Evolutionary conservation across 352 stramenopile species (phyloP).

Genomic region (Phytophthora idaei): DNA sequence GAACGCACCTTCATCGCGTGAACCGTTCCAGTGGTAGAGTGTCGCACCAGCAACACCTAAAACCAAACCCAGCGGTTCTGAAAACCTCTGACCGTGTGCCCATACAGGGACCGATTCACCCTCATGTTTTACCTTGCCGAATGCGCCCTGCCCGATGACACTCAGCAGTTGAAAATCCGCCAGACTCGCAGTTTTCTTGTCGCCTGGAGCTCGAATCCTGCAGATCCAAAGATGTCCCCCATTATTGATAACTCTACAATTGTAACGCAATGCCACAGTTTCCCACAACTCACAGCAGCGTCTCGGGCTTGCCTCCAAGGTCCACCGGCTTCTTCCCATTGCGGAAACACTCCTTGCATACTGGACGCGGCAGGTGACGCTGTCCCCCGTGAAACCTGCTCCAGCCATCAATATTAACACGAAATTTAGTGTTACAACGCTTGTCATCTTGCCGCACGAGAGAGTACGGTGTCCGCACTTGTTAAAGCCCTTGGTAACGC

Average conservation of each 20-base stretch:
- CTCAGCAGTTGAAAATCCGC: conserved; percentile 97
- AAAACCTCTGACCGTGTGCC: not conserved
- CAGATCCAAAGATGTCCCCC: conserved; percentile 1
- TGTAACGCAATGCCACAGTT: not conserved
- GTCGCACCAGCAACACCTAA: conserved; percentile 78
- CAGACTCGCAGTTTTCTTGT: conserved; percentile 66
- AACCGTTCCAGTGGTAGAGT: conserved; percentile 57
- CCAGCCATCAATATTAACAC: conserved; percentile 27
- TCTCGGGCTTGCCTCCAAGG: conserved; percentile 36
- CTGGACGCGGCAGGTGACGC: conserved; percentile 47
- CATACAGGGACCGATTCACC: not conserved
- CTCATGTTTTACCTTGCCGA: conserved; percentile 51
- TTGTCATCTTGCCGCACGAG: not conserved
- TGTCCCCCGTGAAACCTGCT: conserved; percentile 70
- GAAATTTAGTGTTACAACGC: not conserved
- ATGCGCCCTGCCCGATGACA: conserved; percentile 93
- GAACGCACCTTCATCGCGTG: conserved; percentile 76
- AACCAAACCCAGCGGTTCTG: conserved; percentile 1
- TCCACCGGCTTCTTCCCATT: conserved; percentile 44
- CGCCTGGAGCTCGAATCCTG: conserved; percentile 27
- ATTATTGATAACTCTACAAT: not conserved
- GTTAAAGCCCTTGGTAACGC: conserved; percentile 79
- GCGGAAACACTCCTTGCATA: conserved; percentile 83
- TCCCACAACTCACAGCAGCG: conserved; percentile 21
- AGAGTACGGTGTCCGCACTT: conserved; percentile 40